phyloP scores from a whole-genome alignment of 2,329 filamentous ascomycete species.

The Xylariaceae sp. region DNA sequence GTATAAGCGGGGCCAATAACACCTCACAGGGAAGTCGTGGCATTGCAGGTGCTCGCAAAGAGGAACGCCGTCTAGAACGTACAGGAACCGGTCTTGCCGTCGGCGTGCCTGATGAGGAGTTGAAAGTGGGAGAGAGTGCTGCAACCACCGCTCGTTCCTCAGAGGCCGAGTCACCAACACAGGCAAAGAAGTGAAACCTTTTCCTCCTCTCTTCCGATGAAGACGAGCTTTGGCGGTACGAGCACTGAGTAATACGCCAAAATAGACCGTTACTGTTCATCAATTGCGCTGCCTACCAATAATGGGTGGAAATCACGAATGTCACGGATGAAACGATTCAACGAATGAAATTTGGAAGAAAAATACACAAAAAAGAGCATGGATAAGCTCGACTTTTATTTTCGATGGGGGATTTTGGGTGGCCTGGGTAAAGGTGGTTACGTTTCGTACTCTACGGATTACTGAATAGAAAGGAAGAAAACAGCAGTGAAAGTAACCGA shows the following conservation, averaged over 20 bases:
- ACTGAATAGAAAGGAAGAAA: too few species aligned
- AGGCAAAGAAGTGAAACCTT: background rate
- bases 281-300: background rate
- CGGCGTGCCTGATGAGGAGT: slow-evolving; percentile 55
- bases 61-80: slow-evolving; percentile 35
- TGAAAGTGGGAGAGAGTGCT: slow-evolving; percentile 58
- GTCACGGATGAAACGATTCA: slow-evolving; percentile 2
- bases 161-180: background rate
- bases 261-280: background rate
- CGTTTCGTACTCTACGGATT: too few species aligned
- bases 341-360: background rate
- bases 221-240: background rate
- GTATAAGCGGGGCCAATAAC: slow-evolving; percentile 34
- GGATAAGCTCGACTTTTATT: background rate
- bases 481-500: too few species aligned
- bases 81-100: slow-evolving; percentile 45
- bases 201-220: background rate
- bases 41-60: slow-evolving; percentile 43
- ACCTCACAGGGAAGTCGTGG: slow-evolving; percentile 29
- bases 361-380: too few species aligned
- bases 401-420: background rate
- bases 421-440: too few species aligned
- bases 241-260: background rate
- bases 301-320: slow-evolving; percentile 4
- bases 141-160: slow-evolving; percentile 41